A percentile compares a stretch with the other conserved stretches of the same genome.
These are phyloP conservation scores for Pseudophaeomoniella oleicola DNA, from an alignment of 2,329 filamentous ascomycete genomes.

Conservation along the genomic window DNA sequence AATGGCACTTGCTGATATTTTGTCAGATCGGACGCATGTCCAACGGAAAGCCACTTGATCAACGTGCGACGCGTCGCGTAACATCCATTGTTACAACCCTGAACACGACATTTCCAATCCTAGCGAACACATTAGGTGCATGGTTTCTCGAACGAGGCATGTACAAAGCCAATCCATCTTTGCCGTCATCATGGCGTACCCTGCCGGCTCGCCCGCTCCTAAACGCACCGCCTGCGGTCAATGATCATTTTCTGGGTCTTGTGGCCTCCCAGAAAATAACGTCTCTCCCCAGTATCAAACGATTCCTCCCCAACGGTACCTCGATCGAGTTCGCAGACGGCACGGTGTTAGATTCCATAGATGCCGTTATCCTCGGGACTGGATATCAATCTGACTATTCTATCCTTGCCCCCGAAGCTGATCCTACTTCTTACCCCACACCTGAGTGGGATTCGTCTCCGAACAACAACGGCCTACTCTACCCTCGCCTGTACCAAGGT, in stretches of 20 bases:
- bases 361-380: constrained; percentile 21
- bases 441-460: neutral
- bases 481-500: constrained; percentile 15
- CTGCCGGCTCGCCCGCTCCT: constrained; percentile 13
- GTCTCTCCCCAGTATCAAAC: constrained; percentile 12
- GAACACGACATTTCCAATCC: constrained; percentile 4
- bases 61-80: constrained; percentile 9
- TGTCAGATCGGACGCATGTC: constrained; percentile 1
- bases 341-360: constrained; percentile 15
- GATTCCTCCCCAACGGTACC: constrained; percentile 1
- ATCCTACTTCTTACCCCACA: neutral
- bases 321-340: constrained; percentile 17
- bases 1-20: constrained; percentile 3
- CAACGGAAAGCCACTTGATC: constrained; percentile 10
- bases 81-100: constrained; percentile 6
- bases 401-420: constrained; percentile 8
- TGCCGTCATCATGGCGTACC: constrained; percentile 13
- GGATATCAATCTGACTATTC: constrained; percentile 17
- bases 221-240: constrained; percentile 16
- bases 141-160: constrained; percentile 6
- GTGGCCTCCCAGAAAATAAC: constrained; percentile 15
- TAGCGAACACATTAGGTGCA: constrained; percentile 5
- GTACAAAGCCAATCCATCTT: constrained; percentile 1
- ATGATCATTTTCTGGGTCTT: constrained; percentile 15
- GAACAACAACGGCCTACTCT: constrained; percentile 3